Base-by-base conservation (phyloP, 2,329 filamentous ascomycete genomes). In the Thelonectria rubi region DNA sequence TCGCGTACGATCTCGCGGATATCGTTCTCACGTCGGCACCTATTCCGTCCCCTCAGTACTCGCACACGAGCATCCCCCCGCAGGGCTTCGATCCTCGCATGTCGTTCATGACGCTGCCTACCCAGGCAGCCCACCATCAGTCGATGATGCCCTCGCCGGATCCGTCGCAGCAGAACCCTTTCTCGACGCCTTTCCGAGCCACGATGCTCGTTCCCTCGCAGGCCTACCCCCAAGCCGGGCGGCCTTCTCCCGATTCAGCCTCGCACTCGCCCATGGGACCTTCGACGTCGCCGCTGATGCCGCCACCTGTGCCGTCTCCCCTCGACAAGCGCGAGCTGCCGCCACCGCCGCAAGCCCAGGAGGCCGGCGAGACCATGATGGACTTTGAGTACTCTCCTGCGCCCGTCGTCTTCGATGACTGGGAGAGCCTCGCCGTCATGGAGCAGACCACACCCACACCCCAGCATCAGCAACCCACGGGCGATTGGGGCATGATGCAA, bases 1-100 rank as follows among this genome's bases (percentile, higher is more conserved):
- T 86, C 54, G 87, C 87, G 4, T 88, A 87, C 69, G 84, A 86
- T 30, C 76, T 86, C 58, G 85, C 83, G 18, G 80, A 83, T 26
- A 79, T 81, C 32, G 78, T 81, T 50, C 76, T 79, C 58, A 75
- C 75, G 45, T 74, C 72, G 2, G 70, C 70, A 10, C 72, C 74
- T 5, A 67, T 75, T 2, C 65, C 70, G 4, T 74, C 76, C 11
- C 75, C 75, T 3, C 72, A 72, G 30, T 75, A 72, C 55, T 67
- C 74, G 11, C 72, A 73, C 52, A 51, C 73, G 47, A 58, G 65
- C 65, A 65, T 74, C 63, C 48, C 63, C 14, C 67, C 71, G 42
- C 67, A 71, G 55, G 64, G 68, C 24, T 68, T 68, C 47, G 75
- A 76, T 46, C 66, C 69, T 51, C 70, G 71, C 43, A 70, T 73